A percentile compares a stretch with the other conserved stretches of the same genome.
Conservation (phyloP, 1,139 yeast genomes). For the Yamadazyma triangularis region DNA sequence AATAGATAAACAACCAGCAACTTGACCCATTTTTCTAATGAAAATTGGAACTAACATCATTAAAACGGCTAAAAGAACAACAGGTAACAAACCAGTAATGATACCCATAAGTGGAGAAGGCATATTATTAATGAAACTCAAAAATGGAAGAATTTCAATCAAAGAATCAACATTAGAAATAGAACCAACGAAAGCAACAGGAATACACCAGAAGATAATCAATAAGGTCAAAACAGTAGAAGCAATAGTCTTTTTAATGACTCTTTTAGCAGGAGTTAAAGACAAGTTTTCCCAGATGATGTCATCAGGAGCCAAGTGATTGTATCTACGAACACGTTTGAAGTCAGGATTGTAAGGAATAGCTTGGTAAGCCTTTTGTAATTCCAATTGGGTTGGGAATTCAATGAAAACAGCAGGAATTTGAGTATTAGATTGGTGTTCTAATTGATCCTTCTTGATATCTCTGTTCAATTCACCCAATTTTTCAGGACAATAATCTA, state of each 20-base stretch:
- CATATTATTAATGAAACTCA: constrained; percentile 59
- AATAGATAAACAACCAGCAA: constrained; percentile 65
- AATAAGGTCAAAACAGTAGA: constrained; percentile 44
- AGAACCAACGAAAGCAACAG: constrained; percentile 79
- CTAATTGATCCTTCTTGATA: constrained; percentile 55
- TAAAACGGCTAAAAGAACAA: constrained; percentile 72
- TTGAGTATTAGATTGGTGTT: constrained; percentile 42
- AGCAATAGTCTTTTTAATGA: constrained; percentile 37
- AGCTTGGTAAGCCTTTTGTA: constrained; percentile 86
- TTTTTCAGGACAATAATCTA: constrained; percentile 63
- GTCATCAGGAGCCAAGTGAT: constrained; percentile 67
- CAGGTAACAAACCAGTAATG: constrained; percentile 82
- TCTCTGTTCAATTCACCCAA: constrained; percentile 65
- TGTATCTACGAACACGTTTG: constrained; percentile 55
- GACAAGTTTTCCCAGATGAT: constrained; percentile 76
- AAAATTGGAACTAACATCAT: constrained; percentile 77
- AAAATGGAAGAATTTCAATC: constrained; percentile 54
- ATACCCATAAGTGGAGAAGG: constrained; percentile 58
- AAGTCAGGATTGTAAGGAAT: constrained; percentile 64
- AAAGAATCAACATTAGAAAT: constrained; percentile 71
- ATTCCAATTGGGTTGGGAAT: constrained; percentile 81
- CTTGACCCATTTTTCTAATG: constrained; percentile 60
- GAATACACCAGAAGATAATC: constrained; percentile 86
- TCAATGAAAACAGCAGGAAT: constrained; percentile 78
- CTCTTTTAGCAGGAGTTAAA: constrained; percentile 38